These are phyloP conservation scores for Phytopythium sindhum DNA, from an alignment of 352 stramenopile genomes.

Conservation along the genomic window DNA sequence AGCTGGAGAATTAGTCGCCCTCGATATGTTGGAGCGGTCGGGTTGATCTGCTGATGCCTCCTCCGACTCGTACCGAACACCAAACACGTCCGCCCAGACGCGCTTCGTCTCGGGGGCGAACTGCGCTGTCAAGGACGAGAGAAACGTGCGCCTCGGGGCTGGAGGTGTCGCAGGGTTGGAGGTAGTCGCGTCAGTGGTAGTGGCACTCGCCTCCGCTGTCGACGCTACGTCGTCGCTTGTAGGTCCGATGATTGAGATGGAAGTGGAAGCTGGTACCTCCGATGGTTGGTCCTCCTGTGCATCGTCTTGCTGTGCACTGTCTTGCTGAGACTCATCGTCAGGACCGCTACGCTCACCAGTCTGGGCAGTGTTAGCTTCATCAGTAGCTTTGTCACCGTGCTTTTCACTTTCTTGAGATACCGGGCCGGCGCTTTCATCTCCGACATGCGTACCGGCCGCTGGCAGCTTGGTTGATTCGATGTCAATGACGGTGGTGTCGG, in stretches of 20 bases:
- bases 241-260: not conserved
- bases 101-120: slow-evolving; percentile 36
- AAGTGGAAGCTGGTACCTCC: not conserved
- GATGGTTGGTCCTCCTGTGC: not conserved
- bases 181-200: not conserved
- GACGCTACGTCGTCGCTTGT: not conserved
- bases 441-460: too few relatives aligned
- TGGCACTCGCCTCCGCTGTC: not conserved
- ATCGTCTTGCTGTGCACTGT: not conserved
- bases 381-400: not conserved
- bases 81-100: slow-evolving; percentile 56
- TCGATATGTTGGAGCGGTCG: not conserved
- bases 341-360: not conserved
- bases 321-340: not conserved
- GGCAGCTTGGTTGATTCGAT: too few relatives aligned
- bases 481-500: not conserved
- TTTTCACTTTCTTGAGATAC: not conserved
- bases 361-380: not conserved
- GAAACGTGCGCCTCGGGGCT: not conserved
- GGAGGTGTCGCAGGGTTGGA: not conserved
- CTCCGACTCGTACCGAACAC: slow-evolving; percentile 47
- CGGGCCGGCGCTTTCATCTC: not conserved
- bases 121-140: slow-evolving; percentile 26
- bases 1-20: not conserved
- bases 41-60: not conserved